phyloP scores from a whole-genome alignment of 495 filamentous ascomycete species.

The Pyrenula aspistea region DNA sequence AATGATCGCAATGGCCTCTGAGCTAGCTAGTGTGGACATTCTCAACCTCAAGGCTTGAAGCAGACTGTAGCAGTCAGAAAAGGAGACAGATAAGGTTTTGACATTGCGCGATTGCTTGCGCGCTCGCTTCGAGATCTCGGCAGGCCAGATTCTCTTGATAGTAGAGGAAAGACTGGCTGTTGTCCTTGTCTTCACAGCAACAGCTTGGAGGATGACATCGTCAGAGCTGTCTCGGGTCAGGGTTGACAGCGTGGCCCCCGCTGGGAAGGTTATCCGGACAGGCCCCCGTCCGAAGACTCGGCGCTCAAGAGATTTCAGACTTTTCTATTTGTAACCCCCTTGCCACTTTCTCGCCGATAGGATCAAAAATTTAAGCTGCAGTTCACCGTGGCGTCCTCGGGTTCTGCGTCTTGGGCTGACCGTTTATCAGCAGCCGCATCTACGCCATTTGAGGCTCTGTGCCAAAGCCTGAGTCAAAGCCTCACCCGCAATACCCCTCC shows the following conservation, averaged over 20 bases:
- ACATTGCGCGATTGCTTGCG: too few species aligned
- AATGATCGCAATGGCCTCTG: conserved; percentile 60
- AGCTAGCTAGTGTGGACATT: conserved; percentile 23
- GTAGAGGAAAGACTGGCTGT: too few species aligned
- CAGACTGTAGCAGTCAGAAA: too few species aligned
- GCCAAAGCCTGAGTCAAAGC: background rate
- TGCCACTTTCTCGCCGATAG: too few species aligned
- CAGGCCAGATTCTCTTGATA: too few species aligned
- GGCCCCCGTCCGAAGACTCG: background rate
- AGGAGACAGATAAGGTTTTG: too few species aligned
- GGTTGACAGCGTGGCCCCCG: too few species aligned
- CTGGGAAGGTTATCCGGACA: background rate
- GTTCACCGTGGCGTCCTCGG: background rate
- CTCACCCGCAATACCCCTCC: background rate
- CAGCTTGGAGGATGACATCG: too few species aligned
- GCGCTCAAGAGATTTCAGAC: background rate
- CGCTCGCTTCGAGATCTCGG: too few species aligned
- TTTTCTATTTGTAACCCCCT: background rate
- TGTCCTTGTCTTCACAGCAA: too few species aligned
- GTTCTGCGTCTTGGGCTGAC: background rate
- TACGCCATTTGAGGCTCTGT: background rate
- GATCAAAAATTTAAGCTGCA: too few species aligned
- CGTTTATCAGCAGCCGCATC: background rate
- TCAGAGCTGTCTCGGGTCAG: too few species aligned
- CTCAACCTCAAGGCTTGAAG: conserved; percentile 25